These are phyloP conservation scores for Papiliotrema terrestris DNA, from an alignment of 1,284 basidiomycete species.

Conservation along the genomic window DNA sequence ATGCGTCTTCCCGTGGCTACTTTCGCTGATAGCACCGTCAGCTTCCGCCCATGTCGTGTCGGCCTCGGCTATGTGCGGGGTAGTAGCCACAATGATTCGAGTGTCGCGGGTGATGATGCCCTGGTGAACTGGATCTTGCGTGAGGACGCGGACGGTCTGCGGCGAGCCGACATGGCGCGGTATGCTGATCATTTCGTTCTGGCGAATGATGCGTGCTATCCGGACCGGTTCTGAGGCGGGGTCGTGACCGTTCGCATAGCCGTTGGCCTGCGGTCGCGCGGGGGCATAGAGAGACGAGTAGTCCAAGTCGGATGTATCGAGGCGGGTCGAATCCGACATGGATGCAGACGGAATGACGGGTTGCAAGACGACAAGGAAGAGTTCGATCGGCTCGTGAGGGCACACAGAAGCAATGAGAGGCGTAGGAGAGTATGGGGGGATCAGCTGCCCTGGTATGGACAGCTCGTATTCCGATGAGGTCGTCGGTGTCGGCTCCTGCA, in stretches of 20 bases:
- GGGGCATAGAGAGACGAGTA: constrained; percentile 1
- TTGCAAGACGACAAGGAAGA: constrained; percentile 42
- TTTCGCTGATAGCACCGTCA: constrained; percentile 10
- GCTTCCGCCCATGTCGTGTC: constrained; percentile 16
- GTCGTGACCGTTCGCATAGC: not conserved
- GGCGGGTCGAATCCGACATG: not conserved
- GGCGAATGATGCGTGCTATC: constrained; percentile 19
- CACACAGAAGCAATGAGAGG: constrained; percentile 24
- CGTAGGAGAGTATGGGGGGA: constrained; percentile 29
- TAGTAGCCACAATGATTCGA: constrained; percentile 56
- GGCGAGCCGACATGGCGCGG: not conserved
- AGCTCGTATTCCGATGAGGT: not conserved
- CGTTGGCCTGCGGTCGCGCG: not conserved
- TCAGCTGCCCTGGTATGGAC: constrained; percentile 24
- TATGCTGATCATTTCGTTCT: constrained; percentile 13
- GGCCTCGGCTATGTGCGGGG: constrained; percentile 21
- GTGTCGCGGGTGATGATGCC: constrained; percentile 59
- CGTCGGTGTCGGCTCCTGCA: not conserved
- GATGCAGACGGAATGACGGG: constrained; percentile 13
- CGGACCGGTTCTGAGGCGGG: not conserved
- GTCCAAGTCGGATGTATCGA: constrained; percentile 12
- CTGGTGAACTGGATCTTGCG: constrained; percentile 66
- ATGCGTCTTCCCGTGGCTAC: constrained; percentile 28
- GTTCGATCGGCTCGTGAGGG: constrained; percentile 30
- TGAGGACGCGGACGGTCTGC: constrained; percentile 39